Percentiles rank a stretch among this genome's conserved stretches.
These are phyloP conservation scores for Stagonosporopsis rhizophila DNA, from an alignment of 2,329 filamentous ascomycete genomes.

Conservation along the genomic window DNA sequence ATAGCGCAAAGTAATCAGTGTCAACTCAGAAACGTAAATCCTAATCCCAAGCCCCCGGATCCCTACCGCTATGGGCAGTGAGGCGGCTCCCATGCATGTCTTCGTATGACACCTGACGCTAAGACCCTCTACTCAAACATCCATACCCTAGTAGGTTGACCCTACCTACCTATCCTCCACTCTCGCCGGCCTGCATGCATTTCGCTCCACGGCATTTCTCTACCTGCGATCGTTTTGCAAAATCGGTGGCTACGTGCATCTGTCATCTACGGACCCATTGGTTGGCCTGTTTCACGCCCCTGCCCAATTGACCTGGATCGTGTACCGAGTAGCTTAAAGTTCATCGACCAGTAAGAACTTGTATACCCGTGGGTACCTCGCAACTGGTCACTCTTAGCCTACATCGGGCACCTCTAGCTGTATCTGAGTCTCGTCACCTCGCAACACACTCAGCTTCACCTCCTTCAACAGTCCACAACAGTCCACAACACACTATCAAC, in stretches of 20 bases:
- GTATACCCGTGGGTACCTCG: constrained; percentile 39
- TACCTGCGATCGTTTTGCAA: constrained; percentile 34
- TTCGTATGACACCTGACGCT: constrained; percentile 44
- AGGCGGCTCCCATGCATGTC: constrained; percentile 43
- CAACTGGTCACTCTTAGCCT: constrained; percentile 43
- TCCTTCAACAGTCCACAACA: no score
- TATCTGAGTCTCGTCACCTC: constrained; percentile 39
- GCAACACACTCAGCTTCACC: constrained; percentile 34
- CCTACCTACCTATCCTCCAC: constrained; percentile 40
- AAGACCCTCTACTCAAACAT: constrained; percentile 42
- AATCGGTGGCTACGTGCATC: constrained; percentile 47
- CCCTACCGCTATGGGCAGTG: constrained; percentile 43
- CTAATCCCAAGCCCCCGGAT: constrained; percentile 45
- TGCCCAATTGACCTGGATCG: constrained; percentile 43
- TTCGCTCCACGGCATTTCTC: constrained; percentile 37
- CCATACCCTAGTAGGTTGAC: constrained; percentile 42
- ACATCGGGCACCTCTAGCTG: constrained; percentile 45
- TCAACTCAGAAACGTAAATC: constrained; percentile 40
- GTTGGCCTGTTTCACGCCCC: constrained; percentile 48
- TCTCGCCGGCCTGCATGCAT: constrained; percentile 41
- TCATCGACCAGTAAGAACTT: constrained; percentile 47
- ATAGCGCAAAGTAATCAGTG: constrained; percentile 28
- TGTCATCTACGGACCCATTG: constrained; percentile 45
- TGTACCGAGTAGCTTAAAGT: constrained; percentile 46
- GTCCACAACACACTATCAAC: constrained; percentile 8